phyloP scores from a whole-genome alignment of 2,329 filamentous ascomycete genomes.

The Graphium sp. region DNA sequence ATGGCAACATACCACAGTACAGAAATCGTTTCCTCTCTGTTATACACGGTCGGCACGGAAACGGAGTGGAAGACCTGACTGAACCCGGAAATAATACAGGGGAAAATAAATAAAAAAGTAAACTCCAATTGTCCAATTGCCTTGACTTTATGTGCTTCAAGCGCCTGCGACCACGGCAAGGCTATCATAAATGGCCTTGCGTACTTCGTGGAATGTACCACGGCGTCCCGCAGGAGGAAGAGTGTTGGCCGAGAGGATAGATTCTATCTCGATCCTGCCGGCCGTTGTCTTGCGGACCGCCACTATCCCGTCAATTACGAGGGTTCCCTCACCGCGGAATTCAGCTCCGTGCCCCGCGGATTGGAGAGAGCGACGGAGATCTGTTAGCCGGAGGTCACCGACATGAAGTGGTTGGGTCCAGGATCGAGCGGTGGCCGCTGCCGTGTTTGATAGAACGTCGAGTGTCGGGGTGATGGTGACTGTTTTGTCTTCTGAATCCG shows the following conservation, averaged over 20 bases:
- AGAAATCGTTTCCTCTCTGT: too few species aligned
- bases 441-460: conserved; percentile 34
- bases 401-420: conserved; percentile 76
- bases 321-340: conserved; percentile 80
- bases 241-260: conserved; percentile 44
- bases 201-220: conserved; percentile 73
- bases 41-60: too few species aligned
- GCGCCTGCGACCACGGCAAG: conserved; percentile 59
- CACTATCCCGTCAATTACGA: conserved; percentile 77
- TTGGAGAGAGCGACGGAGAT: conserved; percentile 73
- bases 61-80: too few species aligned
- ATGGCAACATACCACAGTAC: too few species aligned
- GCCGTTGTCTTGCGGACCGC: conserved; percentile 76
- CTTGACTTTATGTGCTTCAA: conserved; percentile 2
- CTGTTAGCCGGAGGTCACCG: conserved; percentile 77
- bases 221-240: conserved; percentile 12
- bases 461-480: conserved; percentile 25
- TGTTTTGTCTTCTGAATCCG: conserved; percentile 3
- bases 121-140: too few species aligned
- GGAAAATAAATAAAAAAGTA: too few species aligned
- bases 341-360: conserved; percentile 71
- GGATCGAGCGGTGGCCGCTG: conserved; percentile 58
- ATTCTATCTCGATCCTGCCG: conserved; percentile 79
- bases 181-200: conserved; percentile 82
- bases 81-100: too few species aligned